Evolutionary conservation across 352 stramenopile genomes (phyloP).

Genomic region (Pythium utonaiense): DNA sequence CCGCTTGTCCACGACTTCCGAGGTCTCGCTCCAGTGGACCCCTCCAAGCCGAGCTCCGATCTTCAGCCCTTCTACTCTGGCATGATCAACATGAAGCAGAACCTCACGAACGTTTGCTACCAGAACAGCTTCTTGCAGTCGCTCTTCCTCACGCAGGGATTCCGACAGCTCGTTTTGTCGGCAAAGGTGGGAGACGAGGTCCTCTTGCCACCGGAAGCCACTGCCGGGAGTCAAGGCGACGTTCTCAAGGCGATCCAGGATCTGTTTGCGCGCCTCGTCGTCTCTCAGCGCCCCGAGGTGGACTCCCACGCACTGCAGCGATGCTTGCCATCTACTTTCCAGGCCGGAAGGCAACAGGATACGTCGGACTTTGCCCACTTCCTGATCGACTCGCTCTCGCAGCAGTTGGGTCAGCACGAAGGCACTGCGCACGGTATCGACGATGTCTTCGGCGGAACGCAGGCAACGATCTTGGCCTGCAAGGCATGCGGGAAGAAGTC

Average conservation of each 20-base stretch:
- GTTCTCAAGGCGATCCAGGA: conserved; percentile 65
- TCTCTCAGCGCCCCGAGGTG: conserved; percentile 61
- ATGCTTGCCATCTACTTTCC: conserved; percentile 68
- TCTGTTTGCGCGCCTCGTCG: conserved; percentile 68
- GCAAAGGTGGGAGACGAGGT: conserved; percentile 42
- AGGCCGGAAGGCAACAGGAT: conserved; percentile 81
- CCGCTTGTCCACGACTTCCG: conserved; percentile 58
- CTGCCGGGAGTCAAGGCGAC: conserved; percentile 25
- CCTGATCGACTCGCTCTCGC: conserved; percentile 73
- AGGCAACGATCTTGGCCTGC: conserved; percentile 80
- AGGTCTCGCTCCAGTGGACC: conserved; percentile 41
- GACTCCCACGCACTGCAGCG: conserved; percentile 68
- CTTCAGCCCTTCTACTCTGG: conserved; percentile 77
- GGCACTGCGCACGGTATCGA: conserved; percentile 55
- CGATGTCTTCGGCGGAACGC: conserved; percentile 72
- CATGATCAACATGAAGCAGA: conserved; percentile 89
- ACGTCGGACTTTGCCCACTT: conserved; percentile 87
- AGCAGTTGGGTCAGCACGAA: conserved; percentile 64
- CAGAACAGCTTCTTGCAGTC: conserved; percentile 89
- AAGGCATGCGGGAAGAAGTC: conserved; percentile 80
- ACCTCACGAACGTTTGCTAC: conserved; percentile 89
- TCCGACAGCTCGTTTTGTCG: conserved; percentile 71
- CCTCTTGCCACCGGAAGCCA: conserved; percentile 21
- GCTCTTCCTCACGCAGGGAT: conserved; percentile 84
- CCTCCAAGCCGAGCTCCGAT: conserved; percentile 14